A percentile compares a stretch with the other conserved stretches of the same genome.
Evolutionary conservation across 2,329 filamentous ascomycete genomes (phyloP).

Genomic region (Eutypa lata): DNA sequence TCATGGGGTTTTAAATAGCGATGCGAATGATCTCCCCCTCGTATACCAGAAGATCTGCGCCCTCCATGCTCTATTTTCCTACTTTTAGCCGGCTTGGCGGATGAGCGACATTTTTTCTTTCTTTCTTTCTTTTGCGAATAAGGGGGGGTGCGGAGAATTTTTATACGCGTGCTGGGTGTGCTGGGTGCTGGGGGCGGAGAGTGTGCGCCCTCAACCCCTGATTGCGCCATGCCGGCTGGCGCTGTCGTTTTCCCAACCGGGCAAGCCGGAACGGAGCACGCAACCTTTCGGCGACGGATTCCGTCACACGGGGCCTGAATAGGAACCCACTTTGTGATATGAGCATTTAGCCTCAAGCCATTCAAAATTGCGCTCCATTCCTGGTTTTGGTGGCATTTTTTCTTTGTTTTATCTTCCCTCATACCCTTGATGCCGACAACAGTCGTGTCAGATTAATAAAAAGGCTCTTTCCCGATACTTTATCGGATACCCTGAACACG

Average conservation of each 20-base stretch:
- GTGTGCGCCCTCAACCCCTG: not conserved
- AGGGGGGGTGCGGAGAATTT: not conserved
- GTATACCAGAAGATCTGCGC: not conserved
- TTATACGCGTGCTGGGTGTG: not conserved
- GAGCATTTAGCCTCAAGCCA: conserved; percentile 8
- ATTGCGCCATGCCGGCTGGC: not conserved
- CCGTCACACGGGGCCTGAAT: not conserved
- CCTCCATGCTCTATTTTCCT: not conserved
- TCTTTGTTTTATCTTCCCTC: conserved; percentile 7
- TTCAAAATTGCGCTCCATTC: conserved; percentile 4
- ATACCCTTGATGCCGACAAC: conserved; percentile 3
- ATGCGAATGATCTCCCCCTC: not conserved
- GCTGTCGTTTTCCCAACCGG: not conserved
- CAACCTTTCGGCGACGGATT: not conserved
- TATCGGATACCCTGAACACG: not conserved
- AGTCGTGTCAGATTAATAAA: not conserved
- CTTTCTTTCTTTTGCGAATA: no score
- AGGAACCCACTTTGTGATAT: not conserved
- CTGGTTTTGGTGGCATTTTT: conserved; percentile 3
- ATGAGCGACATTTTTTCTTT: conserved; percentile 3
- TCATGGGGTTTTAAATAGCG: not conserved
- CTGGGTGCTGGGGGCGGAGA: not conserved
- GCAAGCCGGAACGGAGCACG: not conserved
- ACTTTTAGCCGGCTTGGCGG: conserved; percentile 18
- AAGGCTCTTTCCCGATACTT: not conserved